A percentile compares a stretch with the other conserved stretches of the same genome.
Conservation (phyloP, 2,329 filamentous ascomycete species). For the Hymenoscyphus fraxineus region DNA sequence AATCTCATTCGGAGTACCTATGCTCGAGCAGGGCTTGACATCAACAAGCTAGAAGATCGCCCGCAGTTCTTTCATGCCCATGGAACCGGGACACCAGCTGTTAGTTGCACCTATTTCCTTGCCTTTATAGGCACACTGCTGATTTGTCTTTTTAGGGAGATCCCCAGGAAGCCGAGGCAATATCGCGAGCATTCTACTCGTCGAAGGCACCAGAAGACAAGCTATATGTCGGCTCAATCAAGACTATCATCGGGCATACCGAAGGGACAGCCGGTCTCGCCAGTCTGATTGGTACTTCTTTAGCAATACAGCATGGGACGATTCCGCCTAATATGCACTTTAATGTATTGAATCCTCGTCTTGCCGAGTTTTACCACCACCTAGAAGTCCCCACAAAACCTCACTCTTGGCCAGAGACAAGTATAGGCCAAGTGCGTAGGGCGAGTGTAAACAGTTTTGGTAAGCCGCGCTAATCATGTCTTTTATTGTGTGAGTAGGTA, state of each 20-base stretch:
- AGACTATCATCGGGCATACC: slow-evolving; percentile 27
- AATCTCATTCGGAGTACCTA: too few species aligned
- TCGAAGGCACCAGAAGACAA: too few species aligned
- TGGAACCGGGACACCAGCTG: too few species aligned
- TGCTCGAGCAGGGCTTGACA: too few species aligned
- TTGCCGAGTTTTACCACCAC: slow-evolving; percentile 17
- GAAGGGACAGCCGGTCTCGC: slow-evolving; percentile 30
- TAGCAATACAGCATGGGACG: slow-evolving; percentile 26
- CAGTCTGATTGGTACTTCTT: slow-evolving; percentile 28
- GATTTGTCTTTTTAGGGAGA: too few species aligned
- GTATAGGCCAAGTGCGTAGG: background rate
- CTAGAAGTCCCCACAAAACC: background rate
- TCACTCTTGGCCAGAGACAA: slow-evolving; percentile 6
- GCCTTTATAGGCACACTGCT: too few species aligned
- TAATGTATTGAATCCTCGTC: slow-evolving; percentile 34
- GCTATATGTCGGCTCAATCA: slow-evolving; percentile 19
- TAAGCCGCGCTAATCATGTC: background rate
- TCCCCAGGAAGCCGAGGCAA: too few species aligned
- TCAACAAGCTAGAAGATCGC: too few species aligned
- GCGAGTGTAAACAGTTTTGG: slow-evolving; percentile 32
- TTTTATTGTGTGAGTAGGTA: too few species aligned
- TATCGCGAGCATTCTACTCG: too few species aligned
- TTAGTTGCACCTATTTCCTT: too few species aligned
- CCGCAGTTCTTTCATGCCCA: too few species aligned
- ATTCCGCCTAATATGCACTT: slow-evolving; percentile 33